Percentiles rank a stretch among this genome's conserved stretches.
Evolutionary conservation across 2,329 filamentous ascomycete species (phyloP).

Genomic region (Cercospora citrullina): DNA sequence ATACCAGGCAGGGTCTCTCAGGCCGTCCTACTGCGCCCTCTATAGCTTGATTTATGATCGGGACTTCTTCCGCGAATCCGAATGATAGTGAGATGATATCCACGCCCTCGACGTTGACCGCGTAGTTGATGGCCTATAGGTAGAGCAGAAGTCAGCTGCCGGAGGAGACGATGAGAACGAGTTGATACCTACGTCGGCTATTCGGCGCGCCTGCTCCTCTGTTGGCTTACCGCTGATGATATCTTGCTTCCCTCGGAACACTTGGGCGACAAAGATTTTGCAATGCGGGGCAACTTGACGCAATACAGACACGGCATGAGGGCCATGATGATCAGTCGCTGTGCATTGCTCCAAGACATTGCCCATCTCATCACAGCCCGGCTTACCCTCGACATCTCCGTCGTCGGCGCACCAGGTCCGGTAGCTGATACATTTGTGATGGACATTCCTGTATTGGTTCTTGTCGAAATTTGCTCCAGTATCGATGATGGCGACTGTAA

Average conservation of each 20-base stretch:
- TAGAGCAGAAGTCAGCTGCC: background rate
- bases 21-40: background rate
- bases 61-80: background rate
- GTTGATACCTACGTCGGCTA: background rate
- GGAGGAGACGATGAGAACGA: background rate
- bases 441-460: background rate
- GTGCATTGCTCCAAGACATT: background rate
- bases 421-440: background rate
- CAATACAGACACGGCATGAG: background rate
- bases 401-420: background rate
- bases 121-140: background rate
- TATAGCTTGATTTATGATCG: background rate
- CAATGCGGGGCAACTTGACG: background rate
- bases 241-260: background rate
- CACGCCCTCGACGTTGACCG: background rate
- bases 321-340: background rate
- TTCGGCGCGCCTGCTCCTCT: background rate
- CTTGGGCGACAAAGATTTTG: background rate
- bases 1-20: background rate
- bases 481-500: background rate
- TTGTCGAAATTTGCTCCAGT: slow-evolving; percentile 1
- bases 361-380: background rate
- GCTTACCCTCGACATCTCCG: background rate
- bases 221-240: background rate
- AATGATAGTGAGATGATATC: slow-evolving; percentile 5